phyloP scores from a whole-genome alignment of 371 early-diverging fungal genomes.

The Syncephalastrum racemosum region DNA sequence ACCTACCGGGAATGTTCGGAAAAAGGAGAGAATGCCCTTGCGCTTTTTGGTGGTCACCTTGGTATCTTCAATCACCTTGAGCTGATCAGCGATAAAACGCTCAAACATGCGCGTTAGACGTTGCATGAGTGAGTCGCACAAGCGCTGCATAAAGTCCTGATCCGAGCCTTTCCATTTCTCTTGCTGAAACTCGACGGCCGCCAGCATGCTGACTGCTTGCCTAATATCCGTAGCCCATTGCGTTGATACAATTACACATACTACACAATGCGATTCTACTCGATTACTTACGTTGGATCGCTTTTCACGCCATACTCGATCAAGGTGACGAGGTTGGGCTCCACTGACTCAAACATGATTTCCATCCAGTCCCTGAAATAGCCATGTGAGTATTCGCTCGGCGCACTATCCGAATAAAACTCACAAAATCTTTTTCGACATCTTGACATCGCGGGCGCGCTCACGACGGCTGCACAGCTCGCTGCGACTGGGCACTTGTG shows the following conservation, averaged over 20 bases:
- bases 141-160: constrained; percentile 63
- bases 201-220: constrained; percentile 83
- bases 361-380: constrained; percentile 71
- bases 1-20: constrained; percentile 84
- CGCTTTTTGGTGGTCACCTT: constrained; percentile 87
- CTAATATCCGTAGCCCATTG: constrained; percentile 15
- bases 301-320: constrained; percentile 81
- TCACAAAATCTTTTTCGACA: constrained; percentile 58
- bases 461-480: constrained; percentile 52
- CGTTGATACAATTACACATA: background rate
- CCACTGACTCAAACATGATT: constrained; percentile 75
- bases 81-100: constrained; percentile 84
- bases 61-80: constrained; percentile 88
- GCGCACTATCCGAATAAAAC: background rate
- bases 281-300: constrained; percentile 64
- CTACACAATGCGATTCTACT: background rate
- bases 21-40: constrained; percentile 83
- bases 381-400: background rate
- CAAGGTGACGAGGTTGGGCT: constrained; percentile 68
- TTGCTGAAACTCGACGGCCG: constrained; percentile 70
- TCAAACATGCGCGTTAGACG: constrained; percentile 74
- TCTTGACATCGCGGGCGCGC: constrained; percentile 64
- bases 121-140: constrained; percentile 67
- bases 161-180: constrained; percentile 64
- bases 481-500: constrained; percentile 40